Base-by-base conservation (phyloP, 2,329 filamentous ascomycete genomes). In the Fusarium illudens region DNA sequence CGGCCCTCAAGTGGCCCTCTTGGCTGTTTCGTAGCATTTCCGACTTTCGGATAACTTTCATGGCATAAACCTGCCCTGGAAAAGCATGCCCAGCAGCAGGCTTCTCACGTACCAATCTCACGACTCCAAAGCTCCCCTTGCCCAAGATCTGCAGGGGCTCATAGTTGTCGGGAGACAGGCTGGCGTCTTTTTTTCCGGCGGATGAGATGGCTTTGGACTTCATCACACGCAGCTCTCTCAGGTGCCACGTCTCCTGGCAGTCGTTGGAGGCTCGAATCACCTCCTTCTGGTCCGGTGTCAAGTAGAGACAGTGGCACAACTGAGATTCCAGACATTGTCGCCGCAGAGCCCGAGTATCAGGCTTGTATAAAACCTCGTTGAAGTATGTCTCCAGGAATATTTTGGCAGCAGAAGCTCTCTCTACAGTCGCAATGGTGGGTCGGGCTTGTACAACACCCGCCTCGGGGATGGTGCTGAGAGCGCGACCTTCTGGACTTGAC, bases 11-110 rank as follows among this genome's bases (percentile, higher is more conserved):
- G 79, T 98, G 96, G 0, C 93, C 95, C 79, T 98, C 95, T 80
- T 98, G 96, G 66, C 91, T 91, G 63, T 93, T 96, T 12, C 90
- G 89, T 58, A 98, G 84, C 94, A 97, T 98, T 58, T 93, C 90
- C 1, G 93, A 93, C 76, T 99, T 99, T 60, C 92, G 89, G 70
- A 98, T 98, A 30, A 97, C 92, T 77, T 98, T 98, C 95, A 98
- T 97, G 13, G 96, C 96, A 77, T 91, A 98, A 1, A 97, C 89
- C 60, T 91, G 86, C 11, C 74, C 72, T 5, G 75, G 62, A 25
- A 70, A 73, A 42, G 69, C 62, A 67, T 77, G 71, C 2, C 68
- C 73, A 0, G 70, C 54, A n/a, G 72, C 73, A 17, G 70, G 54
- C 67, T 82, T 90, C 76, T 94, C 91, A 58, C 89, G 89, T 3